Percentiles rank a stretch among this genome's conserved stretches.
Evolutionary conservation across 2,329 filamentous ascomycete species (phyloP).

Genomic region (Exophiala xenobiotica): DNA sequence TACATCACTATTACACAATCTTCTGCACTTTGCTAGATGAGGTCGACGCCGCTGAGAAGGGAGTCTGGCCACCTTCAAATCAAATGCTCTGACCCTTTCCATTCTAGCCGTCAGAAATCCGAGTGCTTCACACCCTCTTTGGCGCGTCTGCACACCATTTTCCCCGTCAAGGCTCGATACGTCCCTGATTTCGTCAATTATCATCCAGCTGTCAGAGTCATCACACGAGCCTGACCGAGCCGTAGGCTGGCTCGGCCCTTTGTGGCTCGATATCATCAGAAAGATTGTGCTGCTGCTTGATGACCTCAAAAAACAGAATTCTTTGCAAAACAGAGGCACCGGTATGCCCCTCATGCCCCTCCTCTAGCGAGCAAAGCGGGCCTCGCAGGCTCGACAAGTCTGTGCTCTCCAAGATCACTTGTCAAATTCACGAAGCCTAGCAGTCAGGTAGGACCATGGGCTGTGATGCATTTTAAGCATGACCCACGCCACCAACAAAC

Average conservation of each 20-base stretch:
- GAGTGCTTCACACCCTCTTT: slow-evolving; percentile 1
- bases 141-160: slow-evolving; percentile 4
- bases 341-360: slow-evolving; percentile 8
- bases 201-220: not conserved
- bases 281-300: not conserved
- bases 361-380: slow-evolving; percentile 7
- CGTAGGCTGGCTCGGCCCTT: slow-evolving; percentile 22
- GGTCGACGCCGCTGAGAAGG: not conserved
- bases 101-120: not conserved
- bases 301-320: no score
- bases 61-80: not conserved
- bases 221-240: not conserved
- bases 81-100: not conserved
- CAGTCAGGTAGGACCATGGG: not conserved
- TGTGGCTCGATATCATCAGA: slow-evolving; percentile 9
- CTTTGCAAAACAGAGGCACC: not conserved
- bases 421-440: no score
- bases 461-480: not conserved
- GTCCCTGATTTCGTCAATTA: not conserved
- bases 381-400: not conserved
- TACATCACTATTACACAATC: not conserved
- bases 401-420: not conserved
- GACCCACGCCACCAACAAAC: slow-evolving; percentile 4
- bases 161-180: not conserved
- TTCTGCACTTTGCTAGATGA: not conserved